phyloP scores from a whole-genome alignment of 169 alveolate species.

The Eimeria acervulina region DNA sequence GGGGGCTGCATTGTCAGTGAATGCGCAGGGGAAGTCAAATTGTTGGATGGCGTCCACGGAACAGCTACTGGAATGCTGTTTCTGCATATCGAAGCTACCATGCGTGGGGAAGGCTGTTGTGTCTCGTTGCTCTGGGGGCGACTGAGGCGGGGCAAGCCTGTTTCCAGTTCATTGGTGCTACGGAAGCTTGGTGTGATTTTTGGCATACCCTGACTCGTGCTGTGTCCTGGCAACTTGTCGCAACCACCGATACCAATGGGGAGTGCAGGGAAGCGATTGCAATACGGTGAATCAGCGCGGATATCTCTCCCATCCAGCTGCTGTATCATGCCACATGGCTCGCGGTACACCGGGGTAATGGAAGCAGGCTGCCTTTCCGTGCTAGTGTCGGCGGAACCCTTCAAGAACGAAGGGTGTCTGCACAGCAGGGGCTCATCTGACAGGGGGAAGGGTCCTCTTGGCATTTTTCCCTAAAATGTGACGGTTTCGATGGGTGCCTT shows the following conservation, averaged over 20 bases:
- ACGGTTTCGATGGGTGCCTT: background rate
- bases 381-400: background rate
- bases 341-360: background rate
- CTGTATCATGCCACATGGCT: background rate
- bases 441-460: constrained; percentile 1
- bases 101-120: background rate
- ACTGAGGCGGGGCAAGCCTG: background rate
- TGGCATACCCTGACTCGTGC: background rate
- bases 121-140: background rate
- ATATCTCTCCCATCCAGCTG: background rate
- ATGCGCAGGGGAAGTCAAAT: background rate
- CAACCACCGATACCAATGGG: background rate
- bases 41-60: background rate
- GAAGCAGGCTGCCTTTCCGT: background rate
- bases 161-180: background rate
- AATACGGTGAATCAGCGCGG: background rate
- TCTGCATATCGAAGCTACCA: background rate
- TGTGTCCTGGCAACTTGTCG: background rate
- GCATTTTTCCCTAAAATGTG: background rate
- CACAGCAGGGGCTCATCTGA: background rate
- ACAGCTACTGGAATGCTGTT: background rate
- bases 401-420: background rate
- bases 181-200: background rate
- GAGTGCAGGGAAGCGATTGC: background rate
- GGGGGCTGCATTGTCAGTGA: background rate